Evolutionary conservation across 2,329 filamentous ascomycete genomes (phyloP).

Genomic region (Venturia carpophila): DNA sequence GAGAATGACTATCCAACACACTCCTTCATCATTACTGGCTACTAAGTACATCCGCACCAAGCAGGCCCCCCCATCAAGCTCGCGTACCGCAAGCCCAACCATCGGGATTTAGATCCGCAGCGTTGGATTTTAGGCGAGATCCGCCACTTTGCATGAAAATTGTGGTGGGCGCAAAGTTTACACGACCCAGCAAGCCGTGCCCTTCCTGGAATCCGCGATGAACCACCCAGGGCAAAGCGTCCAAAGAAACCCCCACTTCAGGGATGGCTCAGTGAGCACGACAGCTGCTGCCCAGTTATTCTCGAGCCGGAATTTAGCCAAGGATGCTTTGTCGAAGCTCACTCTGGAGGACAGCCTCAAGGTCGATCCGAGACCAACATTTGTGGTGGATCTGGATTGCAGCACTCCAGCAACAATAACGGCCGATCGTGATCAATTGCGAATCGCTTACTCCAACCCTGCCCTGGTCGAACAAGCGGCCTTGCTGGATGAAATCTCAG

Average conservation of each 20-base stretch:
- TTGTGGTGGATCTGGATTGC: neutral
- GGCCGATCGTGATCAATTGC: neutral
- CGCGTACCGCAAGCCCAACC: neutral
- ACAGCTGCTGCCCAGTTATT: neutral
- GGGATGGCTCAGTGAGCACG: neutral
- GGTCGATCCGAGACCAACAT: conserved; percentile 5
- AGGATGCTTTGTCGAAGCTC: neutral
- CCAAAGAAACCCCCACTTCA: neutral
- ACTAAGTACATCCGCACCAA: neutral
- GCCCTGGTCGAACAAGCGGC: neutral
- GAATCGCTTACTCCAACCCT: conserved; percentile 1
- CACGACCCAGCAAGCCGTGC: too few species aligned
- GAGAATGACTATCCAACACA: neutral
- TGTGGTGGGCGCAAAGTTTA: too few species aligned
- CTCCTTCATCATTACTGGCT: neutral
- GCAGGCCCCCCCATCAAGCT: neutral
- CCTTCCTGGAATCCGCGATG: too few species aligned
- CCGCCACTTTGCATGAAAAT: neutral
- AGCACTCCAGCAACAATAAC: neutral
- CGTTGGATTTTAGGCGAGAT: neutral
- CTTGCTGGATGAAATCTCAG: conserved; percentile 8
- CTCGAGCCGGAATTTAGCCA: neutral
- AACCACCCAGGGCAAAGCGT: neutral
- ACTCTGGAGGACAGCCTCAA: neutral
- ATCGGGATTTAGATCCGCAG: neutral